Evolutionary conservation across 768 basidiomycete genomes (phyloP).

Genomic region (Termitomyces sp.): DNA sequence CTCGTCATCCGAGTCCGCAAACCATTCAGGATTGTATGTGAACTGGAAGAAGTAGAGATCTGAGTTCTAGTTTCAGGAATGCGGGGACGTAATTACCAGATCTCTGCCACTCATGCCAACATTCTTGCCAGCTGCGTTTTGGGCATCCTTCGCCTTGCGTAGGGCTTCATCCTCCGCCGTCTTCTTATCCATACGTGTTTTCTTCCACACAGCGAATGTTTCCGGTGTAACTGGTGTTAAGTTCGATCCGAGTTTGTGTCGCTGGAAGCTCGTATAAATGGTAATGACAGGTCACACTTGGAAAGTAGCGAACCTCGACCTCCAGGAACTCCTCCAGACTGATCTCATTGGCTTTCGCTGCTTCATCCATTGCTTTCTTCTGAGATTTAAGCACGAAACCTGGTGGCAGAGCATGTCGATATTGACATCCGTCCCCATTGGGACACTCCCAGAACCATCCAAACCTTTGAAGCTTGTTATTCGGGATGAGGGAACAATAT

Average conservation of each 20-base stretch:
- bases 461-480: slow-evolving; percentile 41
- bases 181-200: slow-evolving; percentile 94
- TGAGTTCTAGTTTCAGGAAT: slow-evolving; percentile 5
- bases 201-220: slow-evolving; percentile 92
- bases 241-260: slow-evolving; percentile 89
- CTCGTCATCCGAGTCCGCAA: slow-evolving; percentile 67
- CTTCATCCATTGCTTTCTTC: slow-evolving; percentile 87
- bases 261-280: slow-evolving; percentile 38
- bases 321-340: slow-evolving; percentile 97
- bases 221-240: slow-evolving; percentile 94
- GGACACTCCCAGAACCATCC: slow-evolving; percentile 98
- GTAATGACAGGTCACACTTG: neutral
- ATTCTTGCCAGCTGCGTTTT: slow-evolving; percentile 84
- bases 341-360: slow-evolving; percentile 84
- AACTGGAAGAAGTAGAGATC: slow-evolving; percentile 47
- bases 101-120: slow-evolving; percentile 95
- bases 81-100: slow-evolving; percentile 52
- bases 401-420: slow-evolving; percentile 92
- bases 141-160: slow-evolving; percentile 78
- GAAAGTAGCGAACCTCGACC: slow-evolving; percentile 67
- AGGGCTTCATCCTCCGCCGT: slow-evolving; percentile 80
- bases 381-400: slow-evolving; percentile 96
- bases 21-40: slow-evolving; percentile 95
- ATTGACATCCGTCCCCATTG: slow-evolving; percentile 85
- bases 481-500: neutral